Conservation (phyloP, 352 stramenopile genomes). For the Phytophthora multivora region DNA sequence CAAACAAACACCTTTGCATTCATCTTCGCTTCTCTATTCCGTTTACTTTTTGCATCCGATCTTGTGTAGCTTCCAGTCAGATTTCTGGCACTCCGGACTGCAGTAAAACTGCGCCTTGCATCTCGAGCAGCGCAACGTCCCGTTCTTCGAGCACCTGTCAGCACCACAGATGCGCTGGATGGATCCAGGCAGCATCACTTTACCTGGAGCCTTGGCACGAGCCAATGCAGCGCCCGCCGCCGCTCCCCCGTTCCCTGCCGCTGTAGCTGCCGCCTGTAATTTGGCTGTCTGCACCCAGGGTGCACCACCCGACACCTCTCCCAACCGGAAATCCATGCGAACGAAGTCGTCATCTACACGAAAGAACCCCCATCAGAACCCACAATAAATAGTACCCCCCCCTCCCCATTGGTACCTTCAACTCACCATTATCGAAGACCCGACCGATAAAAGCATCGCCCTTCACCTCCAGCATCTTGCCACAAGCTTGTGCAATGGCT, state of each 20-base stretch:
- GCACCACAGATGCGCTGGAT: slow-evolving; percentile 69
- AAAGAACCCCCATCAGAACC: slow-evolving; percentile 13
- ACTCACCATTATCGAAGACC: slow-evolving; percentile 86
- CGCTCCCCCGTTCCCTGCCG: slow-evolving; percentile 31
- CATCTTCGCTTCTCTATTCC: not conserved
- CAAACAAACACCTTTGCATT: not conserved
- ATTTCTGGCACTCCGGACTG: slow-evolving; percentile 80
- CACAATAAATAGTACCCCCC: not conserved
- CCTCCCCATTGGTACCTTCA: not conserved
- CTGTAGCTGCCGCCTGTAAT: slow-evolving; percentile 41
- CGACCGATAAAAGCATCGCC: slow-evolving; percentile 89
- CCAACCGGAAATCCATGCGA: slow-evolving; percentile 81
- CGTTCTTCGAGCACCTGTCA: slow-evolving; percentile 71
- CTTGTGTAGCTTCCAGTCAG: slow-evolving; percentile 88
- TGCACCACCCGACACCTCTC: slow-evolving; percentile 64
- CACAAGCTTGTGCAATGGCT: slow-evolving; percentile 80
- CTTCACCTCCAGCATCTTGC: slow-evolving; percentile 84
- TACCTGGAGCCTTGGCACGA: slow-evolving; percentile 33
- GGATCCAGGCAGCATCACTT: slow-evolving; percentile 35
- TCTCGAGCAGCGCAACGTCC: slow-evolving; percentile 74
- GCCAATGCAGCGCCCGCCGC: slow-evolving; percentile 25
- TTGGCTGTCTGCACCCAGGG: slow-evolving; percentile 76
- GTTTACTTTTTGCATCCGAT: slow-evolving; percentile 51
- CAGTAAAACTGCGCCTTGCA: slow-evolving; percentile 90
- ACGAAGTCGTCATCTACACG: slow-evolving; percentile 78